A percentile compares a stretch with the other conserved stretches of the same genome.
Evolutionary conservation across 805 yeast species (phyloP).

Genomic region (Cyberlindnera suaveolens): DNA sequence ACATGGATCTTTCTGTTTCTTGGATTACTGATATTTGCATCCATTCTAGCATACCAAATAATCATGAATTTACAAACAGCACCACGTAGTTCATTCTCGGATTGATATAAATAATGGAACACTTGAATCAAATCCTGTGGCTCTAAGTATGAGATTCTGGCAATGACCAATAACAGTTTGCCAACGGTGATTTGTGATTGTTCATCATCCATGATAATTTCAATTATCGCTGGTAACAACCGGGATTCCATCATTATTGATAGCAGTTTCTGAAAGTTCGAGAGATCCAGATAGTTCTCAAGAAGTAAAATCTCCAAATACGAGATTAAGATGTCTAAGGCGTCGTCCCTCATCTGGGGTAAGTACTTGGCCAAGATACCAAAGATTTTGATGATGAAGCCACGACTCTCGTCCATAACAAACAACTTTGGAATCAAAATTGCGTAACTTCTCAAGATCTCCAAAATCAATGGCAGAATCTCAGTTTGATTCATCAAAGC

Average conservation of each 20-base stretch:
- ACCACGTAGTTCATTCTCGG: constrained; percentile 21
- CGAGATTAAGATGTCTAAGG: constrained; percentile 49
- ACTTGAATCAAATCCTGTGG: constrained; percentile 24
- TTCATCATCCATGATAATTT: constrained; percentile 24
- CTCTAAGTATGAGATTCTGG: constrained; percentile 30
- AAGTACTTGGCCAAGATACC: constrained; percentile 47
- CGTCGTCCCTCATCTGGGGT: constrained; percentile 62
- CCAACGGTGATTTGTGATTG: constrained; percentile 26
- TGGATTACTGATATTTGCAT: constrained; percentile 61
- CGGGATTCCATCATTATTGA: constrained; percentile 23
- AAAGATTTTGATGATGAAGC: constrained; percentile 33
- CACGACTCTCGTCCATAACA: constrained; percentile 33
- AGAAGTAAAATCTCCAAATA: constrained; percentile 43
- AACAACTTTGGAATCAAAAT: constrained; percentile 36
- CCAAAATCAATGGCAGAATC: constrained; percentile 56
- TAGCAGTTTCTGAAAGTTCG: constrained; percentile 14
- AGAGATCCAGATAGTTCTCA: constrained; percentile 14
- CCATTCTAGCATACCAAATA: constrained; percentile 39
- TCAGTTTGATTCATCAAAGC: constrained; percentile 71
- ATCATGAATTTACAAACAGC: constrained; percentile 25
- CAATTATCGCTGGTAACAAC: constrained; percentile 23
- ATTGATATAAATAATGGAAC: constrained; percentile 25
- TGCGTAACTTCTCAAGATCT: constrained; percentile 58
- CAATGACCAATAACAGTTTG: constrained; percentile 29
- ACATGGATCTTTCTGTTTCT: constrained; percentile 64